Percentiles rank a stretch among this genome's conserved stretches.
These are phyloP conservation scores for Orbilia quercus DNA, from an alignment of 2,329 filamentous ascomycete genomes.

Conservation along the genomic window DNA sequence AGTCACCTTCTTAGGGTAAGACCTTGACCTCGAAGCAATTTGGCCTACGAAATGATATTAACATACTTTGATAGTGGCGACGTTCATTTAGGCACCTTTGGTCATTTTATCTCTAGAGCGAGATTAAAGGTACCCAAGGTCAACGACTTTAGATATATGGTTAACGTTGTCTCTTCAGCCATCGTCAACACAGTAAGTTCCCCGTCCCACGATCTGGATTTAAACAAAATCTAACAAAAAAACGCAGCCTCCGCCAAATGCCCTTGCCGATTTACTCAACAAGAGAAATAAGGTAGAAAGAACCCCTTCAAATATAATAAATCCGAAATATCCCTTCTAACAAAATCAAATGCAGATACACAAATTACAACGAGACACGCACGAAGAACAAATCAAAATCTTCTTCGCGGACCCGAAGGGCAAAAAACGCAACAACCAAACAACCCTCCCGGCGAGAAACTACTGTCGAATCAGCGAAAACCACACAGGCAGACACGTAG, in stretches of 20 bases:
- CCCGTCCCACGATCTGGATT: conserved; percentile 72
- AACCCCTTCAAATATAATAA: conserved; percentile 67
- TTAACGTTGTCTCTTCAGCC: conserved; percentile 91
- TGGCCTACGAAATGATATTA: neutral
- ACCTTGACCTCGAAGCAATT: neutral
- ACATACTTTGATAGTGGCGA: conserved; percentile 74
- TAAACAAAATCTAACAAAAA: conserved; percentile 64
- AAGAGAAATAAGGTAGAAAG: conserved; percentile 79
- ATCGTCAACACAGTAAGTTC: conserved; percentile 83
- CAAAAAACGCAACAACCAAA: conserved; percentile 87
- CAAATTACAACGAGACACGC: conserved; percentile 79
- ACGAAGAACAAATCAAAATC: conserved; percentile 95
- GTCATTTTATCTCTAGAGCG: conserved; percentile 93
- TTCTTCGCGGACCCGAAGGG: conserved; percentile 91
- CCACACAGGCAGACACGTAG: conserved; percentile 67
- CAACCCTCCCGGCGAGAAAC: conserved; percentile 80
- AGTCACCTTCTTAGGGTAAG: conserved; percentile 83
- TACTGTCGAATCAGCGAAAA: conserved; percentile 95
- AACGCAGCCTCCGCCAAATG: conserved; percentile 49
- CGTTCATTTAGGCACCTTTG: conserved; percentile 89
- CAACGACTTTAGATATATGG: conserved; percentile 94
- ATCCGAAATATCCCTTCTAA: neutral
- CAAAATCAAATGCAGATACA: conserved; percentile 66
- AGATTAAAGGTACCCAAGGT: conserved; percentile 85
- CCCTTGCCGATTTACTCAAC: conserved; percentile 87